Evolutionary conservation across 73 alveolate species (phyloP).

Genomic region (Paramecium sexaurelia): DNA sequence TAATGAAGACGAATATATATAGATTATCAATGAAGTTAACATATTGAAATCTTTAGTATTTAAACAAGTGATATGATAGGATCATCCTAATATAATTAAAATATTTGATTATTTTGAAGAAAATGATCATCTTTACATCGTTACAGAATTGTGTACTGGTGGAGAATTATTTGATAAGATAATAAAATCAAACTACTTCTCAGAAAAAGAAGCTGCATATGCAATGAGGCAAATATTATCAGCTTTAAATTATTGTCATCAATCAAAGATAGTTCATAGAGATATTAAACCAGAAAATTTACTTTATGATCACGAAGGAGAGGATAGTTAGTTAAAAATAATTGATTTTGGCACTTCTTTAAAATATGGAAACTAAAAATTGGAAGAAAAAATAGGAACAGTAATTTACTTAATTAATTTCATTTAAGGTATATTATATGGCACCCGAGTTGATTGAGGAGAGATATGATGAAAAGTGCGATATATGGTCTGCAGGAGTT

Average conservation of each 20-base stretch:
- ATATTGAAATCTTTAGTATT: slow-evolving; percentile 78
- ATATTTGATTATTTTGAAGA: slow-evolving; percentile 86
- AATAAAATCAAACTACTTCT: slow-evolving; percentile 64
- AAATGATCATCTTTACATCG: slow-evolving; percentile 79
- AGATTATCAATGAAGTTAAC: slow-evolving; percentile 74
- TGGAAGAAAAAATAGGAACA: slow-evolving; percentile 89
- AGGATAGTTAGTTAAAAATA: slow-evolving; percentile 77
- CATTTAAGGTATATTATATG: slow-evolving; percentile 59
- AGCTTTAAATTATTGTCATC: slow-evolving; percentile 51
- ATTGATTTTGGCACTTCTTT: slow-evolving; percentile 92
- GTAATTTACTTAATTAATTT: not conserved
- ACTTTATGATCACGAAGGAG: slow-evolving; percentile 74
- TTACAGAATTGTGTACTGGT: slow-evolving; percentile 88
- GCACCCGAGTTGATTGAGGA: slow-evolving; percentile 72
- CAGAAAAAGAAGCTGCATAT: slow-evolving; percentile 55
- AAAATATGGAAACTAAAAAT: slow-evolving; percentile 71
- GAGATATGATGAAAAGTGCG: slow-evolving; percentile 71
- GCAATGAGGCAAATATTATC: slow-evolving; percentile 47
- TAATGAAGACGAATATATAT: slow-evolving; percentile 35
- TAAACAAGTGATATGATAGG: slow-evolving; percentile 68
- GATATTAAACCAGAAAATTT: slow-evolving; percentile 65
- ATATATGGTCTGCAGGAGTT: slow-evolving; percentile 74
- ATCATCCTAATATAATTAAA: slow-evolving; percentile 91
- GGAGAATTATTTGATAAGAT: slow-evolving; percentile 90
- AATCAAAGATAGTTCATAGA: slow-evolving; percentile 58